phyloP scores from a whole-genome alignment of 2,329 filamentous ascomycete genomes.

The Cladophialophora carrionii region DNA sequence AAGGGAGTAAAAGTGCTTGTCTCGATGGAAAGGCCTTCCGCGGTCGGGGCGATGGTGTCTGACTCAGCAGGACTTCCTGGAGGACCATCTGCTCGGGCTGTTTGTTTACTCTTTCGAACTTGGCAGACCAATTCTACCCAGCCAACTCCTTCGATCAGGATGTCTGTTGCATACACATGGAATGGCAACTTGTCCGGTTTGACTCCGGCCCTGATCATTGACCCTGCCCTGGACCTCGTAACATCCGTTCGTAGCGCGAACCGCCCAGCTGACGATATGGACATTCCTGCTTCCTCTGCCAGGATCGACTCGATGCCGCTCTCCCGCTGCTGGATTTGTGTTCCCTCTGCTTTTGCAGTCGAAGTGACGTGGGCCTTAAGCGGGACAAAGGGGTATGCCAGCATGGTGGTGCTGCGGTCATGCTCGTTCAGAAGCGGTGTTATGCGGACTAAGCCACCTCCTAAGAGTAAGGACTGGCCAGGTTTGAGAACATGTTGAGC shows the following conservation, averaged over 20 bases:
- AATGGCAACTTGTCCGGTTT: conserved; percentile 65
- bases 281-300: conserved; percentile 48
- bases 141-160: conserved; percentile 87
- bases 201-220: conserved; percentile 68
- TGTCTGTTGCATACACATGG: conserved; percentile 75
- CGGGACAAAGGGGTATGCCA: conserved; percentile 86
- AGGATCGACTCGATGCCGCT: conserved; percentile 63
- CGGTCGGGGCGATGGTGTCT: conserved; percentile 17
- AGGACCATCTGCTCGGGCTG: conserved; percentile 1
- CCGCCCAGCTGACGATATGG: conserved; percentile 70
- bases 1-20: conserved; percentile 32
- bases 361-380: conserved; percentile 74
- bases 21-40: conserved; percentile 19
- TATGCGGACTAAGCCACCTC: conserved; percentile 83
- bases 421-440: conserved; percentile 61
- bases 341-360: conserved; percentile 75
- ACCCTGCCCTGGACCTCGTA: conserved; percentile 75
- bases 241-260: conserved; percentile 81
- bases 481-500: conserved; percentile 73
- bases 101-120: conserved; percentile 59
- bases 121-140: conserved; percentile 91
- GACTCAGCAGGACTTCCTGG: conserved; percentile 4
- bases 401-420: conserved; percentile 54
- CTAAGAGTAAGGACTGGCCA: conserved; percentile 79
- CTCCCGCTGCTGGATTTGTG: conserved; percentile 67